Evolutionary conservation across 2,329 filamentous ascomycete genomes (phyloP).

Genomic region (Purpureocillium takamizusanense): DNA sequence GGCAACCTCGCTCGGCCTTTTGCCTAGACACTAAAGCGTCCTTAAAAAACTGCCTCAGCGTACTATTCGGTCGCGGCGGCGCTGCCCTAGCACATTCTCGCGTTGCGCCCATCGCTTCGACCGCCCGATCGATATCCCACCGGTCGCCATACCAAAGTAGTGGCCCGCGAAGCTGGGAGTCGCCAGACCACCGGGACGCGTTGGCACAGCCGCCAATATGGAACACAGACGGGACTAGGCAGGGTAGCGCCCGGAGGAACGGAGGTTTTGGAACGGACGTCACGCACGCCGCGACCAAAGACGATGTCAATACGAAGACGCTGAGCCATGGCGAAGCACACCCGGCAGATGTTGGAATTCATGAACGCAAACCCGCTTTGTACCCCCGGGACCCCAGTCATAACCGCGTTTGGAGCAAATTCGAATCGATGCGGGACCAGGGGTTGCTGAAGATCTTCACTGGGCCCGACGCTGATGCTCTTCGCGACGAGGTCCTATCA

Average conservation of each 20-base stretch:
- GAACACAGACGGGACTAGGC: conserved; percentile 12
- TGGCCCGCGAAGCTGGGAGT: conserved; percentile 1
- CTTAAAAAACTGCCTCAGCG: neutral
- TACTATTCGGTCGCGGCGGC: conserved; percentile 4
- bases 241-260: conserved; percentile 4
- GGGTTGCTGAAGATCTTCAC: conserved; percentile 12
- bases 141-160: conserved; percentile 2
- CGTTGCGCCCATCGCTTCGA: conserved; percentile 2
- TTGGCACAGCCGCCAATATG: conserved; percentile 6
- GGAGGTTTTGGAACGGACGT: neutral
- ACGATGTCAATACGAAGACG: neutral
- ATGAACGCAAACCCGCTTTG: conserved; percentile 10
- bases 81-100: conserved; percentile 10
- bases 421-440: conserved; percentile 12
- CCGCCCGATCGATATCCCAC: conserved; percentile 5
- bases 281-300: too few species aligned
- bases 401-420: conserved; percentile 18
- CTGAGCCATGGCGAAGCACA: neutral
- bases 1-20: conserved; percentile 8
- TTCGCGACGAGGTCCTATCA: conserved; percentile 20
- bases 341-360: conserved; percentile 8
- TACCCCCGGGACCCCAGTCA: conserved; percentile 11
- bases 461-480: conserved; percentile 10
- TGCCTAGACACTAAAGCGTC: conserved; percentile 1
- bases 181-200: too few species aligned